Percentiles rank a stretch among this genome's conserved stretches.
These are phyloP conservation scores for Alloteropsis semialata DNA, from an alignment of 176 grass and related monocot genomes.

Conservation along the genomic window DNA sequence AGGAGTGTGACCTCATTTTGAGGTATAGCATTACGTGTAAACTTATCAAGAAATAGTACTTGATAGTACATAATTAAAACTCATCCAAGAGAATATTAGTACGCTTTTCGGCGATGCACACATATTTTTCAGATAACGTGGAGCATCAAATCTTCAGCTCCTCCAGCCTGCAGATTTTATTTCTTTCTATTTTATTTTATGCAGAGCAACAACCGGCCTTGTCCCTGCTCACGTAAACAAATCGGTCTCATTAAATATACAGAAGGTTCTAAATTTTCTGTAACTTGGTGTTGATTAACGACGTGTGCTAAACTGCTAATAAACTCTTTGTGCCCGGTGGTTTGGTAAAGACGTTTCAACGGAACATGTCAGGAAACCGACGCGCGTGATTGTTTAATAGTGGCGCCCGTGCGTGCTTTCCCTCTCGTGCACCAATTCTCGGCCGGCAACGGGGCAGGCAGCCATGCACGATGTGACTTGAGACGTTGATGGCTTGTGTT, in stretches of 20 bases:
- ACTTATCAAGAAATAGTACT: background rate
- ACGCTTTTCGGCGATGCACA: background rate
- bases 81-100: background rate
- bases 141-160: background rate
- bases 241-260: background rate
- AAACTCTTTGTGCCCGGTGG: background rate
- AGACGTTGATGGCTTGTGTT: background rate
- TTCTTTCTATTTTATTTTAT: background rate
- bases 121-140: background rate
- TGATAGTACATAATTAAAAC: background rate
- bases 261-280: background rate
- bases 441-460: background rate
- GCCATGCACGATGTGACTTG: slow-evolving; percentile 13
- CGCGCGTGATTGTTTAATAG: slow-evolving; percentile 1
- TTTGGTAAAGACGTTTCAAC: background rate
- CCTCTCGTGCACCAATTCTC: background rate
- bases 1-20: background rate
- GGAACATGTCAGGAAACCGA: background rate
- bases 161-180: background rate
- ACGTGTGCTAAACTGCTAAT: too few relatives aligned
- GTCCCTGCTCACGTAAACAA: background rate
- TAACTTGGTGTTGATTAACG: background rate
- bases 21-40: background rate
- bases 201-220: background rate
- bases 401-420: background rate